Evolutionary conservation across 108 stramenopile genomes (phyloP).

Genomic region (Nitzschia inconspicua): DNA sequence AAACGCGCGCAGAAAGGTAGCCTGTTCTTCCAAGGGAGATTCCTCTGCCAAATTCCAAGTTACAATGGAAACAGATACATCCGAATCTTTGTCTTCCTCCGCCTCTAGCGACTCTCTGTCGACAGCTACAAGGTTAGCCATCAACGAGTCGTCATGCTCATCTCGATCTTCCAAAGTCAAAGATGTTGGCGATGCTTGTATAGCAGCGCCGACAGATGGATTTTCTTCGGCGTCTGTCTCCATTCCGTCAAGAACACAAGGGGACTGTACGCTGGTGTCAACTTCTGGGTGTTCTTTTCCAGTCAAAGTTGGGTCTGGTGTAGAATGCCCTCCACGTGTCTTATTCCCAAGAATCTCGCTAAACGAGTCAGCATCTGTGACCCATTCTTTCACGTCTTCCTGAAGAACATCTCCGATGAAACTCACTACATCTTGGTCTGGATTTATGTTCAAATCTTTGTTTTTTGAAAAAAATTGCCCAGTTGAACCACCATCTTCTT

Average conservation of each 20-base stretch:
- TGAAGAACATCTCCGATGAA: constrained; percentile 24
- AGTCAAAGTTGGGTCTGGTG: too few species aligned
- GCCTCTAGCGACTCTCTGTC: constrained; percentile 16
- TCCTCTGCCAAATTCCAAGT: constrained; percentile 88
- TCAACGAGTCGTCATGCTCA: too few species aligned
- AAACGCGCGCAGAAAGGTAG: constrained; percentile 67
- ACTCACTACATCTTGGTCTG: constrained; percentile 23
- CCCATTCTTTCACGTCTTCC: constrained; percentile 20
- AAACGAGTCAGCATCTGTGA: constrained; percentile 3
- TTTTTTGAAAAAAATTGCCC: too few species aligned
- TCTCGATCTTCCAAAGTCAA: neutral
- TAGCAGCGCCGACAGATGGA: neutral
- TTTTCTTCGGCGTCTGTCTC: neutral
- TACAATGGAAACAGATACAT: constrained; percentile 66
- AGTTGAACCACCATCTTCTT: neutral
- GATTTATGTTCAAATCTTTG: neutral
- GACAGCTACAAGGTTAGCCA: too few species aligned
- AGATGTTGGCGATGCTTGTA: neutral
- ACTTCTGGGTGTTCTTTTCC: too few species aligned
- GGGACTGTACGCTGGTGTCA: too few species aligned
- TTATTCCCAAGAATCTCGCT: constrained; percentile 4
- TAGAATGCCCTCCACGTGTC: constrained; percentile 13
- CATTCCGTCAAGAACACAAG: neutral
- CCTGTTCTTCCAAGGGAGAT: constrained; percentile 75
- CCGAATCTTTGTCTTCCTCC: constrained; percentile 43